Conservation (phyloP, 352 stramenopile species). For the Phytopythium delawarense region DNA sequence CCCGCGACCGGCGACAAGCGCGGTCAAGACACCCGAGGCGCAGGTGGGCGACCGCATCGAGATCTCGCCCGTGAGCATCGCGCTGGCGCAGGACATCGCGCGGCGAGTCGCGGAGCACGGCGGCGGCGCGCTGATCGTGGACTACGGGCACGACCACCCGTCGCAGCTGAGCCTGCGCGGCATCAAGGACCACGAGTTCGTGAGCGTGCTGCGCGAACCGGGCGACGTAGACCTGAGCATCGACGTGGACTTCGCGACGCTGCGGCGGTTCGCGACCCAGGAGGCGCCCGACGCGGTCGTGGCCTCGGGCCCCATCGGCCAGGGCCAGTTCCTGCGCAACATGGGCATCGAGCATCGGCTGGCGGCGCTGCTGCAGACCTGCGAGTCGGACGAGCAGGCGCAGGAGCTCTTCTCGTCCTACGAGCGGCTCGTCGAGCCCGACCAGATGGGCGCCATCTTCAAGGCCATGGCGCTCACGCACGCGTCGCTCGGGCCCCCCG, state of each 20-base stretch:
- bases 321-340: conserved; percentile 92
- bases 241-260: conserved; percentile 85
- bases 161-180: conserved; percentile 89
- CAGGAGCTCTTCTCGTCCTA: conserved; percentile 90
- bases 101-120: conserved; percentile 79
- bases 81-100: conserved; percentile 91
- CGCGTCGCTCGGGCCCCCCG: conserved; percentile 43
- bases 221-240: conserved; percentile 92
- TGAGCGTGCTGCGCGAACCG: conserved; percentile 89
- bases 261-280: conserved; percentile 60
- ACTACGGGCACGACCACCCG: conserved; percentile 93
- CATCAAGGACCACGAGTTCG: conserved; percentile 94
- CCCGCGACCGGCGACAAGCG: conserved; percentile 25
- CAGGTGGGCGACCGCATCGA: conserved; percentile 89
- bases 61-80: conserved; percentile 91
- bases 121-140: conserved; percentile 90
- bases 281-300: conserved; percentile 40
- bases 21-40: conserved; percentile 47
- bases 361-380: conserved; percentile 86
- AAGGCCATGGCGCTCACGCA: conserved; percentile 91
- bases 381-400: conserved; percentile 76
- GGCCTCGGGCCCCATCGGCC: conserved; percentile 86
- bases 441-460: conserved; percentile 94
- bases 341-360: conserved; percentile 95
- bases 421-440: conserved; percentile 88